Percentiles rank a stretch among this genome's conserved stretches.
These are phyloP conservation scores for Ciborinia camelliae DNA, from an alignment of 2,329 filamentous ascomycete species.

Conservation along the genomic window DNA sequence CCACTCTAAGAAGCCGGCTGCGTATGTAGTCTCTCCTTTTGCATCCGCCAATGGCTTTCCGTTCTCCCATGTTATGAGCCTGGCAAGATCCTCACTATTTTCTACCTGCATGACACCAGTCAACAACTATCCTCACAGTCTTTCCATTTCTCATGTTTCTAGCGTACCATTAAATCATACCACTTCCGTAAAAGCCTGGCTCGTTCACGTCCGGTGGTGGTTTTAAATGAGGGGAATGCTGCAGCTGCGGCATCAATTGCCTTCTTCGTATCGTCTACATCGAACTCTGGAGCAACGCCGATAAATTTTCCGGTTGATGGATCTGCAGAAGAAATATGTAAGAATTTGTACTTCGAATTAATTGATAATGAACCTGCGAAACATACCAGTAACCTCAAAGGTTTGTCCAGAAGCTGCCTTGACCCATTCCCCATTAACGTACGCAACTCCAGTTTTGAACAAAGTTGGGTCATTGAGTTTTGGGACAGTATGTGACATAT, in stretches of 20 bases:
- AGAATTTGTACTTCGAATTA: slow-evolving; percentile 1
- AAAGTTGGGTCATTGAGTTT: slow-evolving; percentile 77
- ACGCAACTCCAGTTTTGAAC: slow-evolving; percentile 76
- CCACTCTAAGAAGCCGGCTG: slow-evolving; percentile 75
- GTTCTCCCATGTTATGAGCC: slow-evolving; percentile 84
- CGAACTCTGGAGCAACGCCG: slow-evolving; percentile 82
- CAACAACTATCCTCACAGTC: slow-evolving; percentile 10
- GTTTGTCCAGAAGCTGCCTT: slow-evolving; percentile 82
- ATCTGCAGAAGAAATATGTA: slow-evolving; percentile 69
- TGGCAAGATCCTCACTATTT: slow-evolving; percentile 76
- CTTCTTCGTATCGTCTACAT: slow-evolving; percentile 68
- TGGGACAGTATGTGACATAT: slow-evolving; percentile 34
- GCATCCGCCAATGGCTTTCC: slow-evolving; percentile 79
- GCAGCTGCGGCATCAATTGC: slow-evolving; percentile 81
- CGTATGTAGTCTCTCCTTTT: slow-evolving; percentile 68
- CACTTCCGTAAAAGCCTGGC: slow-evolving; percentile 72
- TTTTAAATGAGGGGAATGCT: slow-evolving; percentile 69
- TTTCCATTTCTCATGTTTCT: not conserved
- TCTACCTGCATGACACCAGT: slow-evolving; percentile 41
- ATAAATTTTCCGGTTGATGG: slow-evolving; percentile 79
- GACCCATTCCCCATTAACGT: slow-evolving; percentile 92
- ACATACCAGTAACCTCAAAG: slow-evolving; percentile 73
- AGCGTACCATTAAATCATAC: slow-evolving; percentile 68
- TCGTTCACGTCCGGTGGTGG: slow-evolving; percentile 70
- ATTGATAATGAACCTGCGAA: not conserved